Evolutionary conservation across 1,284 basidiomycete species (phyloP).

Genomic region (Ganoderma lingzhi): DNA sequence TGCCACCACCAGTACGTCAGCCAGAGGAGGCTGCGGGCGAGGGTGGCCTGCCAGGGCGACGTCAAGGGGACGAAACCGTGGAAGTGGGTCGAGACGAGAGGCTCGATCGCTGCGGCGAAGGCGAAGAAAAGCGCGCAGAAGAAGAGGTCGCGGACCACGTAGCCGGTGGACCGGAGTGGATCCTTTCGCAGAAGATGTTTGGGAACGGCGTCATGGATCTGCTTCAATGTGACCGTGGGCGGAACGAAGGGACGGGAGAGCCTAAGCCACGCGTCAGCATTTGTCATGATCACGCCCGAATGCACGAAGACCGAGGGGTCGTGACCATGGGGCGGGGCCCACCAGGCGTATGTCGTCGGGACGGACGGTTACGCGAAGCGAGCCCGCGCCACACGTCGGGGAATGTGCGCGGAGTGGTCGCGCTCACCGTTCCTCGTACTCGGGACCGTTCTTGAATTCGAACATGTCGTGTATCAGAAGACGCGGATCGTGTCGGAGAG

Average conservation of each 20-base stretch:
- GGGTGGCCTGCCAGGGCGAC: conserved; percentile 31
- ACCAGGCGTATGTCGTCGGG: conserved; percentile 2
- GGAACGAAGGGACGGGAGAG: conserved; percentile 48
- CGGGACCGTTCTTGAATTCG: conserved; percentile 39
- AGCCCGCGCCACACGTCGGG: conserved; percentile 4
- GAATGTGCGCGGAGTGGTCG: conserved; percentile 9
- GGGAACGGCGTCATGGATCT: conserved; percentile 56
- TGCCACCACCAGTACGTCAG: conserved; percentile 58
- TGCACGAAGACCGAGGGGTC: background rate
- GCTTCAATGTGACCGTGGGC: conserved; percentile 52
- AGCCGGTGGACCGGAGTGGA: conserved; percentile 41
- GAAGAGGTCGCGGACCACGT: conserved; percentile 51
- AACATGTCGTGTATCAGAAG: conserved; percentile 34
- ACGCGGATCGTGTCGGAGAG: conserved; percentile 26
- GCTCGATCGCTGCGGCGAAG: conserved; percentile 50
- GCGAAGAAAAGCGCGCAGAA: conserved; percentile 50
- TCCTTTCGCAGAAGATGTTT: conserved; percentile 61
- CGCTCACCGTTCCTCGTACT: conserved; percentile 42
- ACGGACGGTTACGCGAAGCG: background rate
- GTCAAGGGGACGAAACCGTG: conserved; percentile 33
- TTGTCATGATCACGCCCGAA: conserved; percentile 3
- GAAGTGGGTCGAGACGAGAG: conserved; percentile 35
- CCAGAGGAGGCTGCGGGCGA: conserved; percentile 46
- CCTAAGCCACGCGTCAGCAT: conserved; percentile 31
- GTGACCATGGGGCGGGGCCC: background rate